Evolutionary conservation across 2,329 filamentous ascomycete species (phyloP), one percentile per base, ranked within the genome.

Genomic region (Albifimbria verrucaria): DNA sequence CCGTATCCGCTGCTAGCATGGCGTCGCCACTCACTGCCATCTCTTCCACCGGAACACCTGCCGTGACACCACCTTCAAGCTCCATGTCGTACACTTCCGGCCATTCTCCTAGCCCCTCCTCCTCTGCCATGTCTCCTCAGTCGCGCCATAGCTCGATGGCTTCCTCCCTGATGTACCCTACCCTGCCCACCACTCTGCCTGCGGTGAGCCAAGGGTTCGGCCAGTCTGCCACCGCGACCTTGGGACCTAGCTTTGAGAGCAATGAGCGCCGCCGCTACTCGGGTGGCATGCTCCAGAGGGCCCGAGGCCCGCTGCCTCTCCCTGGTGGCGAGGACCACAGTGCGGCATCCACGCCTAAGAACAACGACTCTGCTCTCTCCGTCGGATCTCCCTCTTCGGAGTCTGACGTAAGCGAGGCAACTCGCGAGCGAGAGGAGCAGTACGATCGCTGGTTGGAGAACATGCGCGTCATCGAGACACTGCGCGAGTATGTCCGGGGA

Each of bases 31-130:
- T 84, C 59, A 81, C 77, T 25, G 78, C 77, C 17, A 73, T 82
- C 46, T 81, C 81, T 41, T 85, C 83, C 21, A 80, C 81, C 41
- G 87, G 89, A 56, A 92, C 89, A 15, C 88, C 89, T 10, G 88
- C 88, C 10, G 79, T 91, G 57, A 92, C 89, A 3, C 89, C 89
- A 7, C 86, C 88, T 0, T 89, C 87, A 11, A 90, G 86, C 68
- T 81, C 85, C 52, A 79, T 90, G 65, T 92, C 89, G 1, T 92
- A 92, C 72, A 86, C 84, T 39, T 90, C 89, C 11, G 86, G 86
- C 47, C 88, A 92, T 67, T 92, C 89, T 7, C 89, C 89, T 2
- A 81, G 78, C 59, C 84, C 86, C 24, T 90, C 87, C n/a, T 83
- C 82, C 46, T 81, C 86, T 54, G 86, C 80, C 66, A 79, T 91